These are phyloP conservation scores for Xylariaceae sp. DNA, from an alignment of 2,329 filamentous ascomycete species.

Conservation along the genomic window DNA sequence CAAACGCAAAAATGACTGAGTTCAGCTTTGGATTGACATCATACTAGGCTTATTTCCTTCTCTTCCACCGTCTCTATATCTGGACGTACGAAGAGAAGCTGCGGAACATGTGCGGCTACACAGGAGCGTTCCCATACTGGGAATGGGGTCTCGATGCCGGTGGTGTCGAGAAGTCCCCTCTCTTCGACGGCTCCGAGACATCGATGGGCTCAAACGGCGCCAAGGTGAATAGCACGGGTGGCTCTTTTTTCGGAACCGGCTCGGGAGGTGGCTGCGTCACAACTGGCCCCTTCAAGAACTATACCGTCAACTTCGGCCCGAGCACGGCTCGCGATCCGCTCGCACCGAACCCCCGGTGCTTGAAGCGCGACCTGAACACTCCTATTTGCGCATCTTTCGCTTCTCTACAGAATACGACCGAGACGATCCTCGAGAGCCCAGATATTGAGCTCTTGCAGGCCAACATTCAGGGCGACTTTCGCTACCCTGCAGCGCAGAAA, in stretches of 20 bases:
- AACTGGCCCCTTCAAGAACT: slow-evolving; percentile 52
- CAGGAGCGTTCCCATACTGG: slow-evolving; percentile 38
- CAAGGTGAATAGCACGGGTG: slow-evolving; percentile 34
- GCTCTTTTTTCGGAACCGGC: slow-evolving; percentile 47
- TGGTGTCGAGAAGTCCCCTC: slow-evolving; percentile 46
- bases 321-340: slow-evolving; percentile 39
- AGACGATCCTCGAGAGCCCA: slow-evolving; percentile 44
- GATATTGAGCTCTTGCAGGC: slow-evolving; percentile 49
- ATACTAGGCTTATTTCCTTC: slow-evolving; percentile 43
- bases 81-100: slow-evolving; percentile 45
- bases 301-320: slow-evolving; percentile 48
- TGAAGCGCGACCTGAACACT: slow-evolving; percentile 49
- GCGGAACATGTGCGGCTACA: slow-evolving; percentile 44
- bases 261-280: slow-evolving; percentile 60
- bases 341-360: slow-evolving; percentile 49
- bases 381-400: slow-evolving; percentile 39
- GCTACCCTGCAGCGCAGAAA: slow-evolving; percentile 35
- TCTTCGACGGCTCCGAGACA: slow-evolving; percentile 53
- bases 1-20: neutral
- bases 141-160: slow-evolving; percentile 48
- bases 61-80: slow-evolving; percentile 46
- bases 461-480: slow-evolving; percentile 48
- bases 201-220: slow-evolving; percentile 53
- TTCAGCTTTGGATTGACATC: neutral
- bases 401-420: slow-evolving; percentile 42